Percentiles rank a stretch among this genome's conserved stretches.
phyloP scores from a whole-genome alignment of 139 green algal genomes.

The Coelastrella sp. region DNA sequence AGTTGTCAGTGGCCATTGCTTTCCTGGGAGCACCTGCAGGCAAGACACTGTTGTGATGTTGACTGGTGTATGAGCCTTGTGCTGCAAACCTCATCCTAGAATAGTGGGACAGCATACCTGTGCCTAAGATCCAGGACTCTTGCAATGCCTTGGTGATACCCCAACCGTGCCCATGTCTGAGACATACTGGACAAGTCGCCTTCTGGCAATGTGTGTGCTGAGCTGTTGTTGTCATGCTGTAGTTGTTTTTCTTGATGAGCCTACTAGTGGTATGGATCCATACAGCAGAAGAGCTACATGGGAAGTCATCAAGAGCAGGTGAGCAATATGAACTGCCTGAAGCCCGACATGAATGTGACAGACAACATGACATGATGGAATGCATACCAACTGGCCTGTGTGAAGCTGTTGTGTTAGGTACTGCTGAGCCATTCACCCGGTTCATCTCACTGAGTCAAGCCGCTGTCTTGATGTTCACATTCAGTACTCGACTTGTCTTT shows the following conservation, averaged over 20 bases:
- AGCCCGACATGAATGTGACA: no score
- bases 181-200: neutral
- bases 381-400: no score
- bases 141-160: no score
- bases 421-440: no score
- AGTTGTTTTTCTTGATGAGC: slow-evolving; percentile 82
- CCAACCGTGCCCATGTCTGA: neutral
- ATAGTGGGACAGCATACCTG: no score
- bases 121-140: no score
- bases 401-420: no score
- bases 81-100: neutral
- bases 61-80: neutral
- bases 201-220: neutral
- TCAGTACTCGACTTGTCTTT: no score
- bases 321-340: neutral
- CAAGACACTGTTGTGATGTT: no score
- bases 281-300: slow-evolving; percentile 80
- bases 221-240: neutral
- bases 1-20: slow-evolving; percentile 83
- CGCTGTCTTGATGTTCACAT: no score
- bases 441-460: no score
- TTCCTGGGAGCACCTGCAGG: slow-evolving; percentile 76
- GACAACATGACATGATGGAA: no score
- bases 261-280: slow-evolving; percentile 89
- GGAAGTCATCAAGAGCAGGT: slow-evolving; percentile 77